Evolutionary conservation across 108 stramenopile genomes (phyloP), one percentile per base, ranked within the genome.

Genomic region (Stephanodiscus minutulus): DNA sequence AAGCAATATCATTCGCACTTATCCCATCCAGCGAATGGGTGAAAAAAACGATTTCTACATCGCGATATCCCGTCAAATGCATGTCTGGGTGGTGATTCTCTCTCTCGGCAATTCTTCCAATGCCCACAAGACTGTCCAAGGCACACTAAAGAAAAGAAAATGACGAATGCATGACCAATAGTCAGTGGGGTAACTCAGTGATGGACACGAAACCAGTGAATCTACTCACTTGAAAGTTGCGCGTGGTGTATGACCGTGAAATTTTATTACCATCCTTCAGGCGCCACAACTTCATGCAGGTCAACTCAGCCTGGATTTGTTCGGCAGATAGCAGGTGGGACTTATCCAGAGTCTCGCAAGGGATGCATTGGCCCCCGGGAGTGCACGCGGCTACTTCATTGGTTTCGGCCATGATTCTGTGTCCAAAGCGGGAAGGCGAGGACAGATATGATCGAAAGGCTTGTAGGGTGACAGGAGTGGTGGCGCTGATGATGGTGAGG

Each of bases 41-140:
- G 50, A 74, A 92, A 12, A 98, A 37, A 33, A 85, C 85, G 29
- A 98, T 72, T 48, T 88, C 86, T 11, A 98, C 91, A 58, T 93
- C 69, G 25, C 96, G 81, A 76, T 98, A 98, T 53, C 66, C 68
- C 18, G 92, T 96, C 44, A 97, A 82, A 82, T 98, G 97, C 35
- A 98, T 70, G 55, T 98, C 93, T 18, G 97, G 96, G 73, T 98
- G 97, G 71, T 98, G 96, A 31, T 65, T 62, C 61, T 87, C 82
- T 35, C 74, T 24, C 79, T 97, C 95, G 28, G 94, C 92, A 21
- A 94, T 86, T 12, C 22, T 80, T 18, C 91, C 96, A 50, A 91
- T 87, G 13, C 54, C 87, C 74, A 92, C 91, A 50, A 97, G 68
- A 61, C 82, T 82, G 66, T 91, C 87, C 55, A 97, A 53, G 2